A percentile compares a stretch with the other conserved stretches of the same genome.
phyloP scores from a whole-genome alignment of 2,329 filamentous ascomycete genomes.

The Mollisia scopiformis region DNA sequence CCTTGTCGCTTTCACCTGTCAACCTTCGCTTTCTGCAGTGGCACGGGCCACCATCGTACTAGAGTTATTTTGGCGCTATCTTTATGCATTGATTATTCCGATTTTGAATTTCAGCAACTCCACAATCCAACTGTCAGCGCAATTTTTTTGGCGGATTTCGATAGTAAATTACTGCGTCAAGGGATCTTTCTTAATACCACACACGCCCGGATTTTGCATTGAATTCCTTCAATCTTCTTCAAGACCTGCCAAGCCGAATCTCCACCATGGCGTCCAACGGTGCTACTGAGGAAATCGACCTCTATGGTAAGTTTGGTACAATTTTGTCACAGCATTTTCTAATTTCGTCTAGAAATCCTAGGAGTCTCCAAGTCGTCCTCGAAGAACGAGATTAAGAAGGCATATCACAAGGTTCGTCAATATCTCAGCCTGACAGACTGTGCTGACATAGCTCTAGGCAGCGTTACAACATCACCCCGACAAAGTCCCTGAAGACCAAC shows the following conservation, averaged over 20 bases:
- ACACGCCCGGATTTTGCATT: background rate
- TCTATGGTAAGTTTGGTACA: conserved; percentile 56
- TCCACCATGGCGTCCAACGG: conserved; percentile 35
- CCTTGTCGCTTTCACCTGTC: background rate
- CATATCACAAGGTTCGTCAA: conserved; percentile 80
- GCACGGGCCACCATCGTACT: conserved; percentile 9
- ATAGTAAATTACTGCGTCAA: background rate
- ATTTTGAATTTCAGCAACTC: conserved; percentile 5
- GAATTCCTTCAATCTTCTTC: background rate
- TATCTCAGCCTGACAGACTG: conserved; percentile 12
- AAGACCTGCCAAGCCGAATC: conserved; percentile 4
- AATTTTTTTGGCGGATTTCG: background rate
- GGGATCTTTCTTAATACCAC: background rate
- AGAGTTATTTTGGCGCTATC: background rate
- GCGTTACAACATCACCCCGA: conserved; percentile 91
- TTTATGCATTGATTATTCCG: background rate
- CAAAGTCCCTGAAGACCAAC: conserved; percentile 86
- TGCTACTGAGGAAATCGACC: conserved; percentile 50
- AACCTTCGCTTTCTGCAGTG: conserved; percentile 7
- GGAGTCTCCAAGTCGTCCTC: conserved; percentile 72
- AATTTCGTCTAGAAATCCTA: conserved; percentile 66
- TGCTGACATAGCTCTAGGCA: conserved; percentile 56
- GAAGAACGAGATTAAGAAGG: conserved; percentile 88
- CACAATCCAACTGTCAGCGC: conserved; percentile 4
- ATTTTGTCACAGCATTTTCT: background rate